Conservation (phyloP, 2,329 filamentous ascomycete species). For the Xenoacremonium recifei region DNA sequence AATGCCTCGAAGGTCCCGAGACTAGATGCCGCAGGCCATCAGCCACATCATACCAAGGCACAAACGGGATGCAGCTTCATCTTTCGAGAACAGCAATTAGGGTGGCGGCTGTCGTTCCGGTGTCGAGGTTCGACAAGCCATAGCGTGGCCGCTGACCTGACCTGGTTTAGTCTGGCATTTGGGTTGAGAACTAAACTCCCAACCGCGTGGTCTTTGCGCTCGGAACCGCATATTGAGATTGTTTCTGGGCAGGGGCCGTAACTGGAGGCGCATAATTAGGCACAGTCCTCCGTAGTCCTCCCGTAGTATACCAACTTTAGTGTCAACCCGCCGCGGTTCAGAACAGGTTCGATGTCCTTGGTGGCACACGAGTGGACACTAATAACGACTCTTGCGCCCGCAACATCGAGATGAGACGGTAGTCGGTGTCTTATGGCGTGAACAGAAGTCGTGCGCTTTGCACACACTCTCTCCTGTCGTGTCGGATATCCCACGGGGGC, state of each 20-base stretch:
- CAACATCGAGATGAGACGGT: conserved; percentile 21
- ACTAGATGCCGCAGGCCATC: too few species aligned
- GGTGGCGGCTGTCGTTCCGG: background rate
- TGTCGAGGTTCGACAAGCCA: background rate
- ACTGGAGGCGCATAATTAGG: too few species aligned
- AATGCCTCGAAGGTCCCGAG: too few species aligned
- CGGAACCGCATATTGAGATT: conserved; percentile 6
- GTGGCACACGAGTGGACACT: conserved; percentile 13
- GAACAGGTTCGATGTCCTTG: conserved; percentile 21
- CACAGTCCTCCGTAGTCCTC: too few species aligned
- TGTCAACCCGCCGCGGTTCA: conserved; percentile 19
- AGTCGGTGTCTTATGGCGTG: too few species aligned
- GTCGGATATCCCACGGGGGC: too few species aligned
- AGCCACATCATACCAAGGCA: too few species aligned
- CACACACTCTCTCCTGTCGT: too few species aligned
- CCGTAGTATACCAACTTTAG: too few species aligned
- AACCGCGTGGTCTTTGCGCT: conserved; percentile 8
- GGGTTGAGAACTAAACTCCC: conserved; percentile 13
- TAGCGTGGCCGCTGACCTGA: background rate
- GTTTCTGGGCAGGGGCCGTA: too few species aligned
- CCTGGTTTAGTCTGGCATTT: conserved; percentile 3
- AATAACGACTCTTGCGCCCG: conserved; percentile 26
- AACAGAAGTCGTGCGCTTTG: conserved; percentile 14
- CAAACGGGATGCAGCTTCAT: too few species aligned
- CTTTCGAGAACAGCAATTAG: background rate